Base-by-base conservation (phyloP, 768 basidiomycete genomes). In the Porpolomopsis calyptriformis region DNA sequence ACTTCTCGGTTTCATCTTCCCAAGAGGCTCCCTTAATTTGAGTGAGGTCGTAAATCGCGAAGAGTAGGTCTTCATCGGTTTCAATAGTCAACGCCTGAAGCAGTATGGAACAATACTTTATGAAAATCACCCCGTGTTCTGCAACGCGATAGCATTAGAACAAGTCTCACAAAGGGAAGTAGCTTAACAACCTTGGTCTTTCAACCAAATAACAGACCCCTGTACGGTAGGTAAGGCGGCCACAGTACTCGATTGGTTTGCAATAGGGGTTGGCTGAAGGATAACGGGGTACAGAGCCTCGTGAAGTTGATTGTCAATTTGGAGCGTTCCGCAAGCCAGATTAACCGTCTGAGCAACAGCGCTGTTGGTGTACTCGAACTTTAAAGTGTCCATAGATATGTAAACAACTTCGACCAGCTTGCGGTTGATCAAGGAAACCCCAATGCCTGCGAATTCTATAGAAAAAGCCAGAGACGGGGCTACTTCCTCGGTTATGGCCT, bases 71-170 rank as follows among this genome's bases (percentile, higher is more conserved):
- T 64, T 99, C 96, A 58, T 99, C 96, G n/a, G 87, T 77, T 57
- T 97, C 92, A 12, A 99, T 80, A 0, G 91, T 96, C 62, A 98
- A 69, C 2, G 93, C 88, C 59, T 99, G 96, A 12, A 99, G 68
- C 11, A 99, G 67, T 43, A 98, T 76, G 1, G 93, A 93, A 45
- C 89, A 94, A 57, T 98, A 98, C 64, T 98, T 98, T 68, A 99
- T 74, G 61, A 96, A 98, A n/a, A 90, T 63, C 7, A 99, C 96
- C 14, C 96, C 96, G 53, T 98, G 96, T n/a, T 84, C 96, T 99
- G 42, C 26, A 22, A 26, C 27, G 35, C 35, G 20, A 20, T 31
- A 34, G 25, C 5, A 22, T n/a, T 7, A 39, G 19, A 19, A 42
- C 46, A 11, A 10, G 16, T 14, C 34, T 40, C 31, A 5, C 27